These are phyloP conservation scores for Solanum chacoense DNA, from an alignment of 305 asterid genomes.

Conservation along the genomic window DNA sequence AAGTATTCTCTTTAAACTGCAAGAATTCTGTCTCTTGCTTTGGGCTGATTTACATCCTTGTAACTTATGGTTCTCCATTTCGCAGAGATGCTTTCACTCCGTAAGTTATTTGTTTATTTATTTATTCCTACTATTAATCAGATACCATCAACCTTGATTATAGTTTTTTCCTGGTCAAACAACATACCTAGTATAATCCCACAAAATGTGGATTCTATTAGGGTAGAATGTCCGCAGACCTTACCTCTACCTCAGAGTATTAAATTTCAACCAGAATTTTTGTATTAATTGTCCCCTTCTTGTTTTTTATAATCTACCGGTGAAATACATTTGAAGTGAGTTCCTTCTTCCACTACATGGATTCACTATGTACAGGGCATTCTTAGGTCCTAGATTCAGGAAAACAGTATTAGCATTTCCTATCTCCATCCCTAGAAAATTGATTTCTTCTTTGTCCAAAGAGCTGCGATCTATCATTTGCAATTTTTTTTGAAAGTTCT, in stretches of 20 bases:
- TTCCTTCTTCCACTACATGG: not conserved
- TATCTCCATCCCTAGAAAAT: not conserved
- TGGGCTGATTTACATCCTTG: conserved; percentile 62
- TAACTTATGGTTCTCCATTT: conserved; percentile 69
- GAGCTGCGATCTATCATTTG: not conserved
- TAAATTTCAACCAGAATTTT: not conserved
- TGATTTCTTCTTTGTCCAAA: not conserved
- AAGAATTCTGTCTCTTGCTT: conserved; percentile 38
- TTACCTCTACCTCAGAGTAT: not conserved
- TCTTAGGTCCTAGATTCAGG: not conserved
- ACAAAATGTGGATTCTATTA: too few relatives aligned
- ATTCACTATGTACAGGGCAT: not conserved
- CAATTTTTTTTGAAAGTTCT: not conserved
- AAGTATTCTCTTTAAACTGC: conserved; percentile 39
- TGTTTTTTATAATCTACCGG: not conserved
- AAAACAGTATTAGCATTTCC: not conserved
- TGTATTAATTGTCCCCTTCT: not conserved
- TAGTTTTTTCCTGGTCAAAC: not conserved
- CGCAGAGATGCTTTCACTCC: conserved; percentile 49
- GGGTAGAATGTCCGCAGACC: too few relatives aligned
- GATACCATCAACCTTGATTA: not conserved
- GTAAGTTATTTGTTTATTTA: conserved; percentile 30
- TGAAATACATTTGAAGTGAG: not conserved
- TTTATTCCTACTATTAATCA: not conserved
- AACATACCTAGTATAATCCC: too few relatives aligned